Conservation (phyloP, 2,329 filamentous ascomycete species). For the Trichoderma brevicompactum region DNA sequence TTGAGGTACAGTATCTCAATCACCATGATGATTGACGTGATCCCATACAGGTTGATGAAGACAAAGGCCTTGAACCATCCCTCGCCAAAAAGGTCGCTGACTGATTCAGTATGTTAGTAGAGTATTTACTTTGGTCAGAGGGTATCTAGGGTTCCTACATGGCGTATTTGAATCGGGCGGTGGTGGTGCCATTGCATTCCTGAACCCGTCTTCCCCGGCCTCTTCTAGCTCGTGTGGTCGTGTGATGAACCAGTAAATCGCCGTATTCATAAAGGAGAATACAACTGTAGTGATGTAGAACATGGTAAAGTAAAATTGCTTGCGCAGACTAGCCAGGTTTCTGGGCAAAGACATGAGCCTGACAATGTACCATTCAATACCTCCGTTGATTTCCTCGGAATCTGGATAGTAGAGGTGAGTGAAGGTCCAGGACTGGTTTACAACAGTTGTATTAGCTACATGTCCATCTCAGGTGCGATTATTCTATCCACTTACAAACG, state of each 20-base stretch:
- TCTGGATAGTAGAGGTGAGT: constrained; percentile 56
- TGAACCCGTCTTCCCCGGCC: not conserved
- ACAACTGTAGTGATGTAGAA: constrained; percentile 54
- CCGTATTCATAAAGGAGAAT: constrained; percentile 55
- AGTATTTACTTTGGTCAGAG: not conserved
- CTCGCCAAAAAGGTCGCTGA: constrained; percentile 53
- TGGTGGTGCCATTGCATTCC: not conserved
- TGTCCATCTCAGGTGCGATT: too few relatives aligned
- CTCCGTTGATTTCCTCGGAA: constrained; percentile 43
- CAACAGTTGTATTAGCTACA: not conserved
- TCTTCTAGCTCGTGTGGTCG: constrained; percentile 38
- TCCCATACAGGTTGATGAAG: constrained; percentile 52
- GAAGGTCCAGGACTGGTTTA: constrained; percentile 53
- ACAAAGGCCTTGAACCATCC: constrained; percentile 54
- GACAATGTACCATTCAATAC: constrained; percentile 45
- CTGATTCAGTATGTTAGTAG: constrained; percentile 39
- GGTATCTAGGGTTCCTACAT: constrained; percentile 11
- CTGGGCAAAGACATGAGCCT: constrained; percentile 51
- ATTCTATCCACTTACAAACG: constrained; percentile 48
- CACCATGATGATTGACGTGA: constrained; percentile 50
- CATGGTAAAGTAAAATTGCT: constrained; percentile 54
- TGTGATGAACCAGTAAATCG: constrained; percentile 55
- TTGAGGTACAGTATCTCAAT: constrained; percentile 56
- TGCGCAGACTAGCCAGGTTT: constrained; percentile 47
- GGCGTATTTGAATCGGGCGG: constrained; percentile 11